A percentile compares a stretch with the other conserved stretches of the same genome.
Evolutionary conservation across 176 grass and related monocot species (phyloP).

Genomic region (Oryza nivara): DNA sequence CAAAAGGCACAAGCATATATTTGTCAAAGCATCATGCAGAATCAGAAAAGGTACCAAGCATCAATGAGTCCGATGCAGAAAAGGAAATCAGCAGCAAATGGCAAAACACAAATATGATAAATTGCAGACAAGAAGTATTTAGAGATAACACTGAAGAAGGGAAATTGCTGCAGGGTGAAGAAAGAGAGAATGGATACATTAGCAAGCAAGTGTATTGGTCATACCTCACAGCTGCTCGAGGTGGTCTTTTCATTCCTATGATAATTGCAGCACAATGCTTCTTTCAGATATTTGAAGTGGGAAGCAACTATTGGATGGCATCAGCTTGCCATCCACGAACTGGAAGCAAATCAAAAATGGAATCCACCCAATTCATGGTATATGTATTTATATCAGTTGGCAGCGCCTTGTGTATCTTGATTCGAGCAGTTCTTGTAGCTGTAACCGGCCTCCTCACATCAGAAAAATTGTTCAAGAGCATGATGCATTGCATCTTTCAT

Average conservation of each 20-base stretch:
- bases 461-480: slow-evolving; percentile 79
- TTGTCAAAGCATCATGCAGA: neutral
- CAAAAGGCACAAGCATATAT: slow-evolving; percentile 64
- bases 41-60: slow-evolving; percentile 57
- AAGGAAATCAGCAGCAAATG: slow-evolving; percentile 62
- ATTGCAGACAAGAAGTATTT: slow-evolving; percentile 24
- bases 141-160: slow-evolving; percentile 64
- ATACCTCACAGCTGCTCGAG: slow-evolving; percentile 73
- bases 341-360: slow-evolving; percentile 52
- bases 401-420: slow-evolving; percentile 67
- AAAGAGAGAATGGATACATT: slow-evolving; percentile 85
- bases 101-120: slow-evolving; percentile 79
- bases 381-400: slow-evolving; percentile 70
- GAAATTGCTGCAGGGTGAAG: slow-evolving; percentile 88
- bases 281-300: slow-evolving; percentile 80
- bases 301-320: slow-evolving; percentile 99
- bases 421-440: slow-evolving; percentile 56
- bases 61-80: slow-evolving; percentile 51
- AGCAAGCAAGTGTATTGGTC: slow-evolving; percentile 82
- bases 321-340: slow-evolving; percentile 72
- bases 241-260: slow-evolving; percentile 71
- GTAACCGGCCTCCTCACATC: slow-evolving; percentile 66
- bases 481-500: slow-evolving; percentile 74
- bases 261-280: slow-evolving; percentile 66
- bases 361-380: slow-evolving; percentile 64